These are phyloP conservation scores for Begonia loranthoides DNA, from an alignment of 306 rosid genomes.

Conservation along the genomic window DNA sequence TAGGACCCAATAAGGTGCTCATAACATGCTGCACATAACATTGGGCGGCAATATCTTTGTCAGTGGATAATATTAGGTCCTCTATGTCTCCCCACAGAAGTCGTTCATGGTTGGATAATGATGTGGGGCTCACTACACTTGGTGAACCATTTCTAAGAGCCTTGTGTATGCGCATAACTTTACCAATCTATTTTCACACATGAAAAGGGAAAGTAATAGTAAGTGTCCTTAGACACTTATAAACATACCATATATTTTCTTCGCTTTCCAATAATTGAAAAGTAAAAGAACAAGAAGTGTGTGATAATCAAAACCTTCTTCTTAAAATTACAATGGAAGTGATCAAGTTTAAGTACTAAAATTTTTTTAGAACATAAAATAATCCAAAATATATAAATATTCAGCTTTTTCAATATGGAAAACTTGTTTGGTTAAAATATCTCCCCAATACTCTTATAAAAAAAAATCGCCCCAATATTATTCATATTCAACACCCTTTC, in stretches of 20 bases:
- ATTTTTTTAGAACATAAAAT: no score
- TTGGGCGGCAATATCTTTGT: slow-evolving; percentile 36
- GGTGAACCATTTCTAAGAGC: slow-evolving; percentile 24
- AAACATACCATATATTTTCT: background rate
- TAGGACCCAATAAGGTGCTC: slow-evolving; percentile 65
- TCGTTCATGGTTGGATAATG: slow-evolving; percentile 43
- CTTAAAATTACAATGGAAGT: no score
- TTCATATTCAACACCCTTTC: no score
- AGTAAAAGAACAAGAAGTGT: no score
- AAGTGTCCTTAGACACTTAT: background rate
- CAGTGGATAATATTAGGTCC: slow-evolving; percentile 34
- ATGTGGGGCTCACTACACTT: slow-evolving; percentile 18
- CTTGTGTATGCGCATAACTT: slow-evolving; percentile 72
- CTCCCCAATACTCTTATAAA: no score
- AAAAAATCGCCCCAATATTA: no score
- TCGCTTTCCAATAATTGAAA: no score
- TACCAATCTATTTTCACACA: slow-evolving; percentile 41
- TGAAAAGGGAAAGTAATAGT: background rate
- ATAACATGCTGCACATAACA: slow-evolving; percentile 46
- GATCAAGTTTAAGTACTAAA: no score
- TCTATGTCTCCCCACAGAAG: slow-evolving; percentile 57
- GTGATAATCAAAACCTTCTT: no score
- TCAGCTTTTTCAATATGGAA: no score
- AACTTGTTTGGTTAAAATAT: no score
- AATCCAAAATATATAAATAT: no score